phyloP scores from a whole-genome alignment of 78 protist species.

The Isochrysis galbana region DNA sequence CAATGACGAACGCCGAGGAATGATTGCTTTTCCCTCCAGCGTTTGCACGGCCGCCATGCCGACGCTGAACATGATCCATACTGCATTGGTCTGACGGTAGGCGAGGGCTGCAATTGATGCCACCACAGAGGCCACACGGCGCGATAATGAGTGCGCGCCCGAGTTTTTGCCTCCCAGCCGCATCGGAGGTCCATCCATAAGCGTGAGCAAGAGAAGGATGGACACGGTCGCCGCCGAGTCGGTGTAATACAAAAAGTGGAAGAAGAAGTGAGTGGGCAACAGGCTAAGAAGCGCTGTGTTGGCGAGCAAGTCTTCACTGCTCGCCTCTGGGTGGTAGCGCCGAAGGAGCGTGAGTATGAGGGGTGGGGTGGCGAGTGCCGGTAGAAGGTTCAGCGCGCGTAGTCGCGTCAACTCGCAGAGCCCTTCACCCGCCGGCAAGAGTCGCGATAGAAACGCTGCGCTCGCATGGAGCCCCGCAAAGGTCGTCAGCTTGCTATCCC shows the following conservation, averaged over 20 bases:
- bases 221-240: slow-evolving; percentile 32
- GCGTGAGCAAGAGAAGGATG: slow-evolving; percentile 20
- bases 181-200: neutral
- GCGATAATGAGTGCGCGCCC: neutral
- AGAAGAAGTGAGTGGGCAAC: slow-evolving; percentile 54
- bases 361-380: neutral
- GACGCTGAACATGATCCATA: slow-evolving; percentile 39
- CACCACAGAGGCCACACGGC: neutral
- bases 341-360: neutral
- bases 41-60: neutral
- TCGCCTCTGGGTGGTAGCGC: neutral
- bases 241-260: slow-evolving; percentile 58
- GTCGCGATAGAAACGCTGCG: neutral
- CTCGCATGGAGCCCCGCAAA: slow-evolving; percentile 34
- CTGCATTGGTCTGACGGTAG: slow-evolving; percentile 58
- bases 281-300: neutral
- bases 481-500: slow-evolving; percentile 65
- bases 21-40: neutral
- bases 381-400: neutral
- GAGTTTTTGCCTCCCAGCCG: neutral
- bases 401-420: neutral
- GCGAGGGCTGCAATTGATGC: neutral
- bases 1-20: too few species aligned
- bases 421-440: neutral
- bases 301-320: too few species aligned